Evolutionary conservation across 2,329 filamentous ascomycete species (phyloP).

Genomic region (Claviceps quebecensis): DNA sequence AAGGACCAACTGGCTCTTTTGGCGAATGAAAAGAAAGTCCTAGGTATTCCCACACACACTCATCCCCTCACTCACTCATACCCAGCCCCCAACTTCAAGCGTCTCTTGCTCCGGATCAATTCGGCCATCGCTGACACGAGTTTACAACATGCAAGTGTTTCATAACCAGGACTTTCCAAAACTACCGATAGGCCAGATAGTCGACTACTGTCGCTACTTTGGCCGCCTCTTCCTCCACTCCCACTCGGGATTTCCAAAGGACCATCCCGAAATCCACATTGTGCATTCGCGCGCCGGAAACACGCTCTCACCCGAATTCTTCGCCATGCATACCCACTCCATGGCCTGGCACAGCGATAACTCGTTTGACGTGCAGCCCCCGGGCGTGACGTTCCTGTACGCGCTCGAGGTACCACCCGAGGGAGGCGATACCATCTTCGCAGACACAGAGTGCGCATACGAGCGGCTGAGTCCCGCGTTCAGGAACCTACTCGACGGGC

Average conservation of each 20-base stretch:
- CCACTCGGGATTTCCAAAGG: constrained; percentile 54
- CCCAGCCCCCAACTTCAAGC: neutral
- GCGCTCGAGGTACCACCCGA: constrained; percentile 58
- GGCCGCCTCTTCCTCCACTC: constrained; percentile 58
- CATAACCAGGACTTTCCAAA: constrained; percentile 46
- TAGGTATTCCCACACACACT: constrained; percentile 39
- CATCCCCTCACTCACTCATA: neutral
- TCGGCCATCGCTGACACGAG: too few relatives aligned
- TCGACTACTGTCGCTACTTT: constrained; percentile 54
- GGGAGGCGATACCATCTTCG: constrained; percentile 26
- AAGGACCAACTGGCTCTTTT: constrained; percentile 55
- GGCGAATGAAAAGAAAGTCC: constrained; percentile 52
- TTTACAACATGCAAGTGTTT: neutral
- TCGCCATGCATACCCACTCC: constrained; percentile 41
- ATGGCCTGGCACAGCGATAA: constrained; percentile 75
- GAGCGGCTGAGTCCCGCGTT: constrained; percentile 50
- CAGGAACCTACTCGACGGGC: constrained; percentile 48
- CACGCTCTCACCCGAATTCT: constrained; percentile 37
- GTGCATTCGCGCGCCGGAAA: constrained; percentile 44
- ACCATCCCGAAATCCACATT: constrained; percentile 52
- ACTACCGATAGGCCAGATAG: constrained; percentile 45
- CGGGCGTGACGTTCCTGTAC: constrained; percentile 72
- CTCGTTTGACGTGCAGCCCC: constrained; percentile 68
- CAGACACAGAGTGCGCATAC: constrained; percentile 11
- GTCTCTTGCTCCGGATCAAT: too few relatives aligned